Base-by-base conservation (phyloP, 1,284 basidiomycete species). In the Puccinia polysora region DNA sequence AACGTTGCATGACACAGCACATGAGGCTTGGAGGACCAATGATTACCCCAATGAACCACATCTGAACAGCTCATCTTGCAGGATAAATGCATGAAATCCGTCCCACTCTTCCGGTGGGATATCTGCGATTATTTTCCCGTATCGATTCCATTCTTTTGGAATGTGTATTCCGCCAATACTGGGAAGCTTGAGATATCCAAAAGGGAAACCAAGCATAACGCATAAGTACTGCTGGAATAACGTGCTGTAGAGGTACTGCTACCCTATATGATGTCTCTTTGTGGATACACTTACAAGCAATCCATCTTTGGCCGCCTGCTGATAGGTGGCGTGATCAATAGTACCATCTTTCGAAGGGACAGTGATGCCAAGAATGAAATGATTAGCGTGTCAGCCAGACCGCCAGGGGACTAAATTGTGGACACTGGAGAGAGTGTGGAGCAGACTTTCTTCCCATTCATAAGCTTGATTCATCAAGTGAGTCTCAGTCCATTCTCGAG, bases 11-110 rank as follows among this genome's bases (percentile, higher is more conserved):
- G 14, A 14, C 12, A n/a, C 2, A 23, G 23, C 12, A n/a, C 28
- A n/a, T 28, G 2, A 18, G 36, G 43, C n/a, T n/a, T n/a, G n/a
- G n/a, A n/a, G 15, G 38, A 40, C 8, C 8, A 23, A 50, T 50
- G n/a, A 10, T 12, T 28, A 71, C 68, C 76, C 76, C 30, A 75
- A 72, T 4, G 68, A 59, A 14, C 68, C 68, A 63, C 56, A 62
- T 63, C 68, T 71, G 36, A 59, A 23, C 32, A 71, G 30, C 45
- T 71, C 68, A 63, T 71, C 68, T 30, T 71, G 68, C 15, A 71
- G 32, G 49, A 71, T 55, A n/a, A 71, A 63, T 32, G 56, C 74
- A 74, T 77, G 76, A 55, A 71, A 71, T 4, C 68, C 68, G 40
- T 72, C 59, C 69, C 69, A 72, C 36, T 72, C 69, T 45, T 72